A percentile compares a stretch with the other conserved stretches of the same genome.
Conservation (phyloP, 805 yeast genomes). For the Hanseniaspora singularis region DNA sequence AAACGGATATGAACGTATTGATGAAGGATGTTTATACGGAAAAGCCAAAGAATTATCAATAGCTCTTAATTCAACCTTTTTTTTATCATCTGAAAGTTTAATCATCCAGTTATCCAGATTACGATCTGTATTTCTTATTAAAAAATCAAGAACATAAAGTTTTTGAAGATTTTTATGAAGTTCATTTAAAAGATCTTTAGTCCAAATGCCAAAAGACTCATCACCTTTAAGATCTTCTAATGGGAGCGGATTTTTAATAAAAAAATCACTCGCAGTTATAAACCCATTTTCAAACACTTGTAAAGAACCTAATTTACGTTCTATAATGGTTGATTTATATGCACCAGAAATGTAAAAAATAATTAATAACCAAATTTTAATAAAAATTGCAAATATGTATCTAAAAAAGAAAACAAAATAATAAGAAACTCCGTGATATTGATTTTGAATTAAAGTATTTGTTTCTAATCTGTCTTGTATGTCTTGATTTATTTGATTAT, state of each 20-base stretch:
- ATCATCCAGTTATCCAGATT: conserved; percentile 75
- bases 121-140: conserved; percentile 64
- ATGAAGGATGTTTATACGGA: conserved; percentile 77
- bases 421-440: not conserved
- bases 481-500: not conserved
- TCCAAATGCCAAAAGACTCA: conserved; percentile 15
- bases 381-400: not conserved
- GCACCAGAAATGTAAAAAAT: conserved; percentile 2
- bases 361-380: not conserved
- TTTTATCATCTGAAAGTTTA: conserved; percentile 34
- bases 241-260: conserved; percentile 47
- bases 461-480: not conserved
- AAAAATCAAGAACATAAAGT: conserved; percentile 56
- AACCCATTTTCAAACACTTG: conserved; percentile 52
- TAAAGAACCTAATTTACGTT: conserved; percentile 49
- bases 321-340: conserved; percentile 11
- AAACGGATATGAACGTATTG: conserved; percentile 67
- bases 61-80: conserved; percentile 45
- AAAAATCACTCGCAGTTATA: conserved; percentile 48
- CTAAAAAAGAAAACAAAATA: not conserved
- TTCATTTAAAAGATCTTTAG: conserved; percentile 31
- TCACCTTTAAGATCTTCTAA: conserved; percentile 21
- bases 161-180: conserved; percentile 55
- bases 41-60: conserved; percentile 64
- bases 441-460: not conserved